Conservation (phyloP, 2,329 filamentous ascomycete genomes). For the Cladosporium sp. region DNA sequence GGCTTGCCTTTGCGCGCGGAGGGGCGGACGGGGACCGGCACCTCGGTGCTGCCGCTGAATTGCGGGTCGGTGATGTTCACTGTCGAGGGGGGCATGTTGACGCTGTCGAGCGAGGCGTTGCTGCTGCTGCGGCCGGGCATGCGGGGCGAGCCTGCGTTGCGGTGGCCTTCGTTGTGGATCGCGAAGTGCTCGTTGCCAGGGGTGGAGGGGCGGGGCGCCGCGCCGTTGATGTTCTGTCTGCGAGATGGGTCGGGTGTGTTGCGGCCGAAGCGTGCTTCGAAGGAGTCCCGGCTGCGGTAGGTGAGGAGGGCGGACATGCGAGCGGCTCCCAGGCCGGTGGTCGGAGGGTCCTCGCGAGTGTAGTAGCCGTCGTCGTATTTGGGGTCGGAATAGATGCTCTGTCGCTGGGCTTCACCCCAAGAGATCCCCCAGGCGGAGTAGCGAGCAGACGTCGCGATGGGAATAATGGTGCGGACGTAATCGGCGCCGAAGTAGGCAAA, state of each 20-base stretch:
- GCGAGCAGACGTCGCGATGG: slow-evolving; percentile 78
- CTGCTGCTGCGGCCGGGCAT: slow-evolving; percentile 34
- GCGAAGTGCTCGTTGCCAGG: slow-evolving; percentile 46
- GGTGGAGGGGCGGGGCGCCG: slow-evolving; percentile 45
- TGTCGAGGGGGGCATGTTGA: slow-evolving; percentile 19
- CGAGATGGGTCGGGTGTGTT: slow-evolving; percentile 85
- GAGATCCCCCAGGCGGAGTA: slow-evolving; percentile 90
- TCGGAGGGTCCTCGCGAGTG: slow-evolving; percentile 76
- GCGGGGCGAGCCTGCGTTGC: slow-evolving; percentile 44
- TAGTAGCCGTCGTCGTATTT: slow-evolving; percentile 99
- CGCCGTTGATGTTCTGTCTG: slow-evolving; percentile 74
- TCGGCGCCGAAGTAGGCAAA: slow-evolving; percentile 88
- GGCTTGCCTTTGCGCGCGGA: slow-evolving; percentile 33
- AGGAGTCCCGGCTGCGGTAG: slow-evolving; percentile 94
- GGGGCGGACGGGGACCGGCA: slow-evolving; percentile 25
- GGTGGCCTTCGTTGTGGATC: slow-evolving; percentile 51
- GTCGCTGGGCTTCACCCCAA: slow-evolving; percentile 83
- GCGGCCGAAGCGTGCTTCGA: slow-evolving; percentile 89
- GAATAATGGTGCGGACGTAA: slow-evolving; percentile 75
- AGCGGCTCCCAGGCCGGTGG: slow-evolving; percentile 83
- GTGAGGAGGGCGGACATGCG: slow-evolving; percentile 96
- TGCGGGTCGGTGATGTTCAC: slow-evolving; percentile 40
- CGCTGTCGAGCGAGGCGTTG: slow-evolving; percentile 19
- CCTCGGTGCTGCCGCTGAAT: slow-evolving; percentile 40
- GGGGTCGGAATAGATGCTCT: slow-evolving; percentile 95